Base-by-base conservation (phyloP, 2,329 filamentous ascomycete species). In the Endoconidiophora polonica region DNA sequence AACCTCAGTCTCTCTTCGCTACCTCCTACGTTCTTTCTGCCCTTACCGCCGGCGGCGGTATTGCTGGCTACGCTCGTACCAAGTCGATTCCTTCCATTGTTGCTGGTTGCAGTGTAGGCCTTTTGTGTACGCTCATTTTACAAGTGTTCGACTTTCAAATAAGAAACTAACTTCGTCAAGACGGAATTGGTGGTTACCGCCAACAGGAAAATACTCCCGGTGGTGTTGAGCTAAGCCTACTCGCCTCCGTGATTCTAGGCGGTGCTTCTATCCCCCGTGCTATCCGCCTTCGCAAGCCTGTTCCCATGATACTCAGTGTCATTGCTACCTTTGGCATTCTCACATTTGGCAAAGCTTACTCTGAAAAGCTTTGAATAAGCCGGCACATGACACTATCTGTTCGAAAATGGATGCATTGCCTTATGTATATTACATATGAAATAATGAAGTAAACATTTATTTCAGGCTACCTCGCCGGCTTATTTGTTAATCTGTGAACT, bases 211-310 rank as follows among this genome's bases (percentile, higher is more conserved):
- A 74, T 54, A 74, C 86, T 62, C 63, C 83, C 2, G 94, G 91
- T 63, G 91, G 90, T 55, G 68, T 93, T 57, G 91, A 96, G 66
- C 70, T 94, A 41, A 85, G 83, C n/a, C 73, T 98, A 7, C 71
- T 95, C 41, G 91, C 91, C 3, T 94, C 86, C 0, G 59, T 86
- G n/a, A 68, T 96, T 23, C 74, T 98, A 36, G 90, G 74, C 40
- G 87, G 86, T 18, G 83, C 83, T 40, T 83, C 85, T 2, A 81
- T 96, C 54, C 91, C 91, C 10, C 76, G 91, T 48, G 91, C 87
- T 3, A 79, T 98, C 60, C 85, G 79, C 63, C 75, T 80, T 40
- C 72, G 74, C 58, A 98, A 96, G 74, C 84, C 86, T 0, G 76
- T 98, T 48, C 90, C 91, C 1, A 72, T 83, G 50, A 77, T 81